These are phyloP conservation scores for Pyrenopolyporus hunteri DNA, from an alignment of 495 filamentous ascomycete genomes.

Conservation along the genomic window DNA sequence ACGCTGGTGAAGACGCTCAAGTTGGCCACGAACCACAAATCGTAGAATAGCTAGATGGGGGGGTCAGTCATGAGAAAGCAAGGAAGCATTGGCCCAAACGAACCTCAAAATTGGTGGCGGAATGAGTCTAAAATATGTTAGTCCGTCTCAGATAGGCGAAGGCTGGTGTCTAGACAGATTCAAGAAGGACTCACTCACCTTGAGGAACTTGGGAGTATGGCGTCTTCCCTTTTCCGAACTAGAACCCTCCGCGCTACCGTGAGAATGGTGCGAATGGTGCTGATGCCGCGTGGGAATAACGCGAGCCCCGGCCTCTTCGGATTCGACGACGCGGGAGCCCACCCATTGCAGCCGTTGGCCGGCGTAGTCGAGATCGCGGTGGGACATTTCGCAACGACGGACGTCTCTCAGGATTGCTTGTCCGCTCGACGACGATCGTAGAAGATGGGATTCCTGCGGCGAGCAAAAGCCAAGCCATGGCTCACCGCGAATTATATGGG, in stretches of 20 bases:
- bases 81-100: background rate
- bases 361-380: slow-evolving; percentile 30
- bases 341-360: slow-evolving; percentile 25
- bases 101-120: slow-evolving; percentile 35
- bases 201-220: slow-evolving; percentile 24
- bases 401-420: too few relatives aligned
- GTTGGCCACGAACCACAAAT: slow-evolving; percentile 74
- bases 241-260: slow-evolving; percentile 6
- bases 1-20: slow-evolving; percentile 67
- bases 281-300: slow-evolving; percentile 25
- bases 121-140: slow-evolving; percentile 22
- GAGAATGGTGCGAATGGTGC: slow-evolving; percentile 18
- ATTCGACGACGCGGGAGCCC: slow-evolving; percentile 30
- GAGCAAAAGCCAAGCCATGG: slow-evolving; percentile 12
- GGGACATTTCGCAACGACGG: slow-evolving; percentile 16
- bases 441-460: background rate
- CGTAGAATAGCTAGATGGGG: slow-evolving; percentile 68
- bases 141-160: background rate
- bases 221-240: background rate
- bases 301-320: slow-evolving; percentile 21
- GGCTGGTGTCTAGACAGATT: too few relatives aligned
- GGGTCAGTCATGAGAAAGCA: slow-evolving; percentile 14
- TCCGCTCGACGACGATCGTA: too few relatives aligned
- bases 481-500: slow-evolving; percentile 33
- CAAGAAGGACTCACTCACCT: slow-evolving; percentile 19